These are phyloP conservation scores for Wickerhamiella pararugosa DNA, from an alignment of 1,139 yeast genomes.

Conservation along the genomic window DNA sequence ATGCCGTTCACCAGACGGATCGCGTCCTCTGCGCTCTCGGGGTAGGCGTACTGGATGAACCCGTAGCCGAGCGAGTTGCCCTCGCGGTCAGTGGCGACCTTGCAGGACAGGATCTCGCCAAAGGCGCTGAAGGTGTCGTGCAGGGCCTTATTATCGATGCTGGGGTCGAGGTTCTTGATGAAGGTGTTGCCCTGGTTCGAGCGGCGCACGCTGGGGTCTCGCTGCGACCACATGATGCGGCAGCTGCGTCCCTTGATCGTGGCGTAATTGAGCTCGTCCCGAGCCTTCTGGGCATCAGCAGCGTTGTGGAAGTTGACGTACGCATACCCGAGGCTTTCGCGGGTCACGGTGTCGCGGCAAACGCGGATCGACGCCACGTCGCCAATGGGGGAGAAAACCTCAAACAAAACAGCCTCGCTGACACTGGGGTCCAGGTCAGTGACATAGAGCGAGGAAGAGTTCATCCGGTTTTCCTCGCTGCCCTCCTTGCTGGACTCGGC, in stretches of 20 bases:
- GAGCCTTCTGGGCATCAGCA: conserved; percentile 86
- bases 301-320: conserved; percentile 89
- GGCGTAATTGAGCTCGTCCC: conserved; percentile 90
- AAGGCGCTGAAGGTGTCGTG: conserved; percentile 97
- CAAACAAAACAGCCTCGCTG: conserved; percentile 89
- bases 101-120: conserved; percentile 91
- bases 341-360: conserved; percentile 96
- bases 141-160: conserved; percentile 96
- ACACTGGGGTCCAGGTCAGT: conserved; percentile 93
- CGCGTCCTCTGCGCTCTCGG: conserved; percentile 88
- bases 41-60: conserved; percentile 90
- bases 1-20: conserved; percentile 97
- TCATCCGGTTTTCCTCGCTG: conserved; percentile 14
- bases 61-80: conserved; percentile 96
- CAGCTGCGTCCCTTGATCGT: conserved; percentile 93
- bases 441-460: conserved; percentile 82
- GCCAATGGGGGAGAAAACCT: conserved; percentile 88
- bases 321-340: conserved; percentile 95
- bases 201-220: conserved; percentile 94
- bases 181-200: conserved; percentile 94
- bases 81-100: conserved; percentile 88
- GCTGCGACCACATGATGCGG: conserved; percentile 99
- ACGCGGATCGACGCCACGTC: conserved; percentile 95
- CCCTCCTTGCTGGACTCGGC: conserved; percentile 6
- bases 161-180: conserved; percentile 97